Base-by-base conservation (phyloP, 257 asterid genomes). In the Nicotiana knightiana region DNA sequence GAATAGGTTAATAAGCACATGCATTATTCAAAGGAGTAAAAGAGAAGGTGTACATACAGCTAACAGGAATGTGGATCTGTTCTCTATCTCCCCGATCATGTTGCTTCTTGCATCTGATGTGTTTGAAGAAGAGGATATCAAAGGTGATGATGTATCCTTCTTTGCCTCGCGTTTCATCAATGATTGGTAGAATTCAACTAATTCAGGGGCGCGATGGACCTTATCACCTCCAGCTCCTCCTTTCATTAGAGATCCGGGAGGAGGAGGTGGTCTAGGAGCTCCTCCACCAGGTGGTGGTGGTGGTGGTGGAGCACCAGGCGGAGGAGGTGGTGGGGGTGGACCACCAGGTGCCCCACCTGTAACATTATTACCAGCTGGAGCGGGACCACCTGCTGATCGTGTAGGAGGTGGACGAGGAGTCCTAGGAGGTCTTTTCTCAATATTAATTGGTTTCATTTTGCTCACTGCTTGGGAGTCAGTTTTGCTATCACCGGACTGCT, bases 61-160 rank as follows among this genome's bases (percentile, higher is more conserved):
- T 88, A 96, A 79, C 15, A 92, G 89, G 93, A 94, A 96, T 8
- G 99, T 85, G 46, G 99, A 96, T 91, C 89, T 91, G 86, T 96
- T 93, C 84, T 86, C 98, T 82, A 96, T 94, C 94, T 96, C 98
- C 85, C 99, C 99, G 81, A 94, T 96, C 98, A 96, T 90, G 86
- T 92, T 94, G 88, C 90, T 94, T 84, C 97, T 93, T 67, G 98
- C 99, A 80, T 90, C 97, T 1, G 92, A 86, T 32, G 94, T 77
- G 82, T 86, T 93, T 17, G 95, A 88, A 39, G 93, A 66, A 30
- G 96, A 77, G 58, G 98, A 84, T 73, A 96, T 83, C 89, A 94
- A 80, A 12, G 95, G 83, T 2, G 93, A 75, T 9, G 95, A 75
- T 9, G 95, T 85, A 73, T 89, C 98, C 85, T 90, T 96, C 96